A percentile compares a stretch with the other conserved stretches of the same genome.
phyloP scores from a whole-genome alignment of 768 basidiomycete genomes.

The Suillus brevipes region DNA sequence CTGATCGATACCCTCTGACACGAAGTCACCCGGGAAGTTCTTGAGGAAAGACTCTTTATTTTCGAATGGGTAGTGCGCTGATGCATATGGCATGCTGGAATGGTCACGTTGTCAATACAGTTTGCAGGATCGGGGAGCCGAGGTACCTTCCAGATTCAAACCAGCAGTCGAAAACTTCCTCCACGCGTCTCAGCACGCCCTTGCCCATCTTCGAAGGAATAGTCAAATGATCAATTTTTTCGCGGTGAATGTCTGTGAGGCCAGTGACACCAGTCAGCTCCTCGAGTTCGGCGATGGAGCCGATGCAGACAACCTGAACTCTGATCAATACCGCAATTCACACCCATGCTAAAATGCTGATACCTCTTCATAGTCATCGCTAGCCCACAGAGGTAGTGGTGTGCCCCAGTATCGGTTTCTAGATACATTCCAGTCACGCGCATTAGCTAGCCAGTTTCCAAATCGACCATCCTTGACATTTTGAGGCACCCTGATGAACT shows the following conservation, averaged over 20 bases:
- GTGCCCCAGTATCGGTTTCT: constrained; percentile 99
- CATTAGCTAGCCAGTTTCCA: constrained; percentile 96
- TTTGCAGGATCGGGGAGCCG: neutral
- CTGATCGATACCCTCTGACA: constrained; percentile 98
- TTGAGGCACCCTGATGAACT: constrained; percentile 79
- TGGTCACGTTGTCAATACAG: constrained; percentile 1
- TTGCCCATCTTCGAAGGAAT: constrained; percentile 92
- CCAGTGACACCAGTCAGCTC: constrained; percentile 78
- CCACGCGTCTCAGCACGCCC: constrained; percentile 82
- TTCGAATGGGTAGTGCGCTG: constrained; percentile 97
- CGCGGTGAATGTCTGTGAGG: constrained; percentile 89
- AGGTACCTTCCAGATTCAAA: constrained; percentile 96
- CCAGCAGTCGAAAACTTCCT: constrained; percentile 99
- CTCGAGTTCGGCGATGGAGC: constrained; percentile 88
- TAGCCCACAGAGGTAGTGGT: constrained; percentile 94
- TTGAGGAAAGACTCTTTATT: constrained; percentile 86
- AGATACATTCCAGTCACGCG: constrained; percentile 99
- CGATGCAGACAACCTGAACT: constrained; percentile 73
- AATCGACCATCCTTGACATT: constrained; percentile 89
- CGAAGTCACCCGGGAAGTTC: constrained; percentile 93
- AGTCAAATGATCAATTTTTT: constrained; percentile 94
- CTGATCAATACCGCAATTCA: neutral
- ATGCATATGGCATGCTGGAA: constrained; percentile 95
- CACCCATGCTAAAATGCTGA: neutral
- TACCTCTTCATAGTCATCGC: constrained; percentile 88